Conservation (phyloP, 176 grass and related monocot species). For the Raddia distichophylla region DNA sequence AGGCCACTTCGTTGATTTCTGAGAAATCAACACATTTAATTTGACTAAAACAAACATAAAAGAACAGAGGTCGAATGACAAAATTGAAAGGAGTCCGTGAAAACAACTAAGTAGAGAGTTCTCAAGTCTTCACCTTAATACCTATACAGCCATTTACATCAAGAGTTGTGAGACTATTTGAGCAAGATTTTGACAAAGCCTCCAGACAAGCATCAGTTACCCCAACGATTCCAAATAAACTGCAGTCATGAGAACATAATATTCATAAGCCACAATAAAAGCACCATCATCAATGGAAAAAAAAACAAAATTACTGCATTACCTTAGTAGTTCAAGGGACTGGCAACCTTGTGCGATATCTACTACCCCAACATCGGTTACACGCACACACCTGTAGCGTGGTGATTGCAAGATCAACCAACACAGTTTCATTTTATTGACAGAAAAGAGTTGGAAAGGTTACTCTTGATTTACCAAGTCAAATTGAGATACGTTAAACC, state of each 20-base stretch:
- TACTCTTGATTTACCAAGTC: conserved; percentile 62
- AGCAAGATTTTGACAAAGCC: conserved; percentile 69
- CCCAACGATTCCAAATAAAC: conserved; percentile 86
- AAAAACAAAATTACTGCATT: conserved; percentile 15
- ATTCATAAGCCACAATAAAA: not conserved
- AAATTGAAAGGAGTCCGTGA: not conserved
- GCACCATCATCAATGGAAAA: not conserved
- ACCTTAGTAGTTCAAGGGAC: conserved; percentile 80
- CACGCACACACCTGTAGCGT: conserved; percentile 69
- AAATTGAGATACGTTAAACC: conserved; percentile 76
- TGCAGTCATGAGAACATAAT: conserved; percentile 38
- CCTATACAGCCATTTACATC: conserved; percentile 91
- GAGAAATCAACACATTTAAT: not conserved
- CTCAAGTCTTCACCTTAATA: conserved; percentile 64
- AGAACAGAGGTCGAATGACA: not conserved
- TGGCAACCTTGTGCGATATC: conserved; percentile 72
- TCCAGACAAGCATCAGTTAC: conserved; percentile 82
- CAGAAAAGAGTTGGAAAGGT: not conserved
- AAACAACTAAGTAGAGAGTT: not conserved
- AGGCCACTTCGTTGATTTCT: not conserved
- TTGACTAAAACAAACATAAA: conserved; percentile 10
- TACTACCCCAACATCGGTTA: conserved; percentile 77
- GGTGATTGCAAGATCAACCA: conserved; percentile 20
- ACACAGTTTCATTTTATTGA: not conserved
- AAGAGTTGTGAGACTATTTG: conserved; percentile 69